Conservation (phyloP, 176 grass and related monocot species). For the Otatea glauca region DNA sequence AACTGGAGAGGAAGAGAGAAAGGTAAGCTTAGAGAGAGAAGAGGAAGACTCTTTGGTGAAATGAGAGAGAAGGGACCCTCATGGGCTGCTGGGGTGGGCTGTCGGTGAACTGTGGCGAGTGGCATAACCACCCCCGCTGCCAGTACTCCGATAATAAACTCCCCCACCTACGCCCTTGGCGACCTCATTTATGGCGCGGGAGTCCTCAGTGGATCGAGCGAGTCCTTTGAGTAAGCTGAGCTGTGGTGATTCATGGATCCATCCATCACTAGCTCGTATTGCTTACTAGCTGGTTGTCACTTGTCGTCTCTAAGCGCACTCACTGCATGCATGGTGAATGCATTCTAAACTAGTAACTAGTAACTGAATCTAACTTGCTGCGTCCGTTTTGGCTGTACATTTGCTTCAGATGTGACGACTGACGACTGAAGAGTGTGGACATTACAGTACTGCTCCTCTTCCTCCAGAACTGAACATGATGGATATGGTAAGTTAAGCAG, state of each 20-base stretch:
- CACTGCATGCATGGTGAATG: not conserved
- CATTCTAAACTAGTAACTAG: not conserved
- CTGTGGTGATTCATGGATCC: slow-evolving; percentile 13
- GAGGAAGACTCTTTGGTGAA: slow-evolving; percentile 16
- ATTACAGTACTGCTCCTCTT: not conserved
- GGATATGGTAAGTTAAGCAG: slow-evolving; percentile 32
- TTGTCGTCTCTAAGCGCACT: not conserved
- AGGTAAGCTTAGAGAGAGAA: not conserved
- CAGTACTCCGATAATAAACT: slow-evolving; percentile 72
- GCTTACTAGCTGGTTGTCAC: slow-evolving; percentile 6
- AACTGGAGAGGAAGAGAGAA: not conserved
- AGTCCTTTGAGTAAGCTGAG: not conserved
- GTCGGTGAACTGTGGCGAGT: slow-evolving; percentile 61
- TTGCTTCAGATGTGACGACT: not conserved
- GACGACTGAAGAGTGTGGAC: not conserved
- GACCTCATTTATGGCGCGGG: slow-evolving; percentile 60
- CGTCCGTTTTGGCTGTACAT: slow-evolving; percentile 17
- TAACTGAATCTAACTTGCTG: not conserved
- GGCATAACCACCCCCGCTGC: slow-evolving; percentile 57
- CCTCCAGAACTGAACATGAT: slow-evolving; percentile 9
- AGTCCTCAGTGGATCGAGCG: not conserved
- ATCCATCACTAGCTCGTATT: slow-evolving; percentile 18
- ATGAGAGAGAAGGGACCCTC: not conserved
- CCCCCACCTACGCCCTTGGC: slow-evolving; percentile 66
- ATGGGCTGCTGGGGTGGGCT: slow-evolving; percentile 52